phyloP scores from a whole-genome alignment of 305 asterid species.

The Coffea humblotiana region DNA sequence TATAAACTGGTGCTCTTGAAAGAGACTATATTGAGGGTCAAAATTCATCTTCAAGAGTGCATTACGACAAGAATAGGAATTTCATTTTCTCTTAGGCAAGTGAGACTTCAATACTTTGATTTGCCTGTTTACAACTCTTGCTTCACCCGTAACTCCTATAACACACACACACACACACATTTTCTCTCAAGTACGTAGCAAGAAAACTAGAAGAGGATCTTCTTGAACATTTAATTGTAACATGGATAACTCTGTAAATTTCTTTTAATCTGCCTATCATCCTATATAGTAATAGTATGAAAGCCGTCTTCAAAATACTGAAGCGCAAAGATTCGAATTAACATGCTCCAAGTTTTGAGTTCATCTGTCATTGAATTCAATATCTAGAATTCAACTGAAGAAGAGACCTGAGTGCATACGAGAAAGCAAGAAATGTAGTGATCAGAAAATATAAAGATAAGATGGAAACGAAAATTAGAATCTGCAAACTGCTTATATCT shows the following conservation, averaged over 20 bases:
- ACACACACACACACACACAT: background rate
- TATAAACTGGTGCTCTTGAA: too few relatives aligned
- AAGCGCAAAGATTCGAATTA: background rate
- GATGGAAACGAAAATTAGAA: background rate
- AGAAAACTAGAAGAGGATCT: background rate
- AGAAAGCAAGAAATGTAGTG: background rate
- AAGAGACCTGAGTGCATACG: slow-evolving; percentile 2
- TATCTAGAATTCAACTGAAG: background rate
- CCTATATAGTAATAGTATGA: background rate
- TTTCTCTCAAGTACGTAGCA: too few relatives aligned
- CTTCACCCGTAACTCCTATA: background rate
- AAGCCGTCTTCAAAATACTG: background rate
- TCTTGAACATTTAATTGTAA: background rate
- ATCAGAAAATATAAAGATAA: background rate
- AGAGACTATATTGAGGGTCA: background rate
- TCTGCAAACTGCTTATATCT: background rate
- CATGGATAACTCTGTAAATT: background rate
- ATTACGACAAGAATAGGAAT: background rate
- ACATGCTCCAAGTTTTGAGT: slow-evolving; percentile 1
- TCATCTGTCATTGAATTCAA: background rate
- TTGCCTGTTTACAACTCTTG: background rate
- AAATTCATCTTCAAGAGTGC: background rate
- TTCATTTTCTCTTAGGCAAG: background rate
- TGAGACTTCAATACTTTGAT: background rate
- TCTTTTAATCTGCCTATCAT: background rate